Conservation (phyloP, 2,329 filamentous ascomycete genomes). For the Microsporum canis region DNA sequence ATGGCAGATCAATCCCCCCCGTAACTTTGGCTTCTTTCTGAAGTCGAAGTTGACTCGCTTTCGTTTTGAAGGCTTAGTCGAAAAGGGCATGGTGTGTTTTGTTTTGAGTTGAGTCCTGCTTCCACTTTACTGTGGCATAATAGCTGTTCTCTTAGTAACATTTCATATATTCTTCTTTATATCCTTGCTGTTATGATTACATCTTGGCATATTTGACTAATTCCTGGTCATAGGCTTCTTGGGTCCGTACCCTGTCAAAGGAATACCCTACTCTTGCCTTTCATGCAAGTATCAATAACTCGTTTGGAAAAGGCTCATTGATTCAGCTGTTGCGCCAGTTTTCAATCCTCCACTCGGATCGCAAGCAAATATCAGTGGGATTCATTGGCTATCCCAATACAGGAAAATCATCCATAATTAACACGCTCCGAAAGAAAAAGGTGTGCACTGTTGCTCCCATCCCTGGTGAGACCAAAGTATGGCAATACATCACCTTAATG, state of each 20-base stretch:
- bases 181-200: conserved; percentile 18
- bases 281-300: conserved; percentile 87
- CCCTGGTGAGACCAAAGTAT: conserved; percentile 92
- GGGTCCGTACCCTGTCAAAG: conserved; percentile 79
- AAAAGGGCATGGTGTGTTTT: conserved; percentile 67
- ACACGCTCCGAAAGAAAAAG: conserved; percentile 87
- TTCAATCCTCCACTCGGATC: conserved; percentile 72
- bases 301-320: conserved; percentile 88
- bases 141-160: conserved; percentile 98
- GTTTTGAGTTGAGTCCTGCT: conserved; percentile 94
- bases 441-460: conserved; percentile 90
- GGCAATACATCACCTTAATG: conserved; percentile 96
- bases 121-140: conserved; percentile 47
- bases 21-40: conserved; percentile 53
- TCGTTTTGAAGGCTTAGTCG: conserved; percentile 81
- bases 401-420: conserved; percentile 94
- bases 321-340: conserved; percentile 91
- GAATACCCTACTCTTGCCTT: conserved; percentile 92
- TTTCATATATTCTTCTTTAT: conserved; percentile 60
- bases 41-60: conserved; percentile 54
- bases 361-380: conserved; percentile 90
- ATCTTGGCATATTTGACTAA: conserved; percentile 16
- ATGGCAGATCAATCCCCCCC: conserved; percentile 88
- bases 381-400: conserved; percentile 86
- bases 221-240: conserved; percentile 58